A percentile compares a stretch with the other conserved stretches of the same genome.
Evolutionary conservation across 371 early-diverging fungal genomes (phyloP).

Genomic region (Batkoa obscura): DNA sequence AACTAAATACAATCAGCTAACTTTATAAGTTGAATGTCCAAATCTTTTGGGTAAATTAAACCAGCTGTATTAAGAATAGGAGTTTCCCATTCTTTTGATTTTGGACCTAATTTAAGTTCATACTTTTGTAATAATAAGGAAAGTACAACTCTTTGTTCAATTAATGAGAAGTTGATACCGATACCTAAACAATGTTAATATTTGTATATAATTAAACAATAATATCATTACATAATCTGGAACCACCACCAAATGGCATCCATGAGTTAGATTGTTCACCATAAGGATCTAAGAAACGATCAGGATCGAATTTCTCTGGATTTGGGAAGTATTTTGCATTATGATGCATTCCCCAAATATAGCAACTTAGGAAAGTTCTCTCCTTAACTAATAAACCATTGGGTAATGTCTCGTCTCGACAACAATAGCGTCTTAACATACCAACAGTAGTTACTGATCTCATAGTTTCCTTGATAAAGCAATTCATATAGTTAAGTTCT

Average conservation of each 20-base stretch:
- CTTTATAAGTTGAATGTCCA: not conserved
- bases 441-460: not conserved
- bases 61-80: not conserved
- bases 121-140: conserved; percentile 21
- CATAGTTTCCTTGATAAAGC: conserved; percentile 1
- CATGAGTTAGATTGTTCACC: not conserved
- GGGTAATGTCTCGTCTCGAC: not conserved
- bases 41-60: not conserved
- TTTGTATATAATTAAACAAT: not conserved
- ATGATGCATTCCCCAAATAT: not conserved
- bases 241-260: not conserved
- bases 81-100: not conserved
- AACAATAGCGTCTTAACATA: not conserved
- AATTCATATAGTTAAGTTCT: not conserved
- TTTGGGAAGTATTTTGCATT: not conserved
- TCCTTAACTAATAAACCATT: not conserved
- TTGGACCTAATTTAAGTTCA: not conserved
- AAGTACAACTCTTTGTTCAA: conserved; percentile 26
- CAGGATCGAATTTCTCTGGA: not conserved
- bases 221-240: not conserved
- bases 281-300: conserved; percentile 1
- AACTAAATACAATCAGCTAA: too few species aligned
- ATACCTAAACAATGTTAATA: conserved; percentile 6
- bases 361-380: not conserved
- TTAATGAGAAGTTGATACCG: conserved; percentile 31